A percentile compares a stretch with the other conserved stretches of the same genome.
These are phyloP conservation scores for Nelumbo lutea DNA, from an alignment of 164 flowering plant genomes.

Conservation along the genomic window DNA sequence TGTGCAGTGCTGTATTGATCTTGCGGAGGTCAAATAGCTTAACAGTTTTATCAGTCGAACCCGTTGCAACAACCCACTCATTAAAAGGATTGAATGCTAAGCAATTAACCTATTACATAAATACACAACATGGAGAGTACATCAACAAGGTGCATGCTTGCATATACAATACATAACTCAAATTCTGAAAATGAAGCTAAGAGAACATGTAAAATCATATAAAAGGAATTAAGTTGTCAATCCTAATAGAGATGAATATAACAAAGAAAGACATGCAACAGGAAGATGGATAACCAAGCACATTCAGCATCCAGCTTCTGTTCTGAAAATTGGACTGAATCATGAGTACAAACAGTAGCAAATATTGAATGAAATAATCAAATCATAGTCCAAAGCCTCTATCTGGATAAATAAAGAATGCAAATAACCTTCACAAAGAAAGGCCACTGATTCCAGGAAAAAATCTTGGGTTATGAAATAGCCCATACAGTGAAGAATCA, in stretches of 20 bases:
- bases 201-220: not conserved
- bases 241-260: not conserved
- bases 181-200: not conserved
- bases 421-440: too few species aligned
- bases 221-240: too few species aligned
- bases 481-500: too few species aligned
- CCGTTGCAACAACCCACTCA: conserved; percentile 96
- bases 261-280: not conserved
- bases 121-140: not conserved
- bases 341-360: not conserved
- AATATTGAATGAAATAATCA: too few species aligned
- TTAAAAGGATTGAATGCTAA: conserved; percentile 95
- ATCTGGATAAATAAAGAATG: too few species aligned
- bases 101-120: conserved; percentile 68
- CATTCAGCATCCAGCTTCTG: too few species aligned
- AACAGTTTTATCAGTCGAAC: conserved; percentile 94
- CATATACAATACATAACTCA: not conserved
- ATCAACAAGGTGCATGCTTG: conserved; percentile 4
- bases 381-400: too few species aligned
- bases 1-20: conserved; percentile 69
- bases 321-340: not conserved
- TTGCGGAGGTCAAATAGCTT: conserved; percentile 93
- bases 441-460: too few species aligned
- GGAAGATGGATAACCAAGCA: not conserved
- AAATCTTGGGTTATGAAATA: too few species aligned